phyloP scores from a whole-genome alignment of 495 filamentous ascomycete genomes.

The Talaromyces liani region DNA sequence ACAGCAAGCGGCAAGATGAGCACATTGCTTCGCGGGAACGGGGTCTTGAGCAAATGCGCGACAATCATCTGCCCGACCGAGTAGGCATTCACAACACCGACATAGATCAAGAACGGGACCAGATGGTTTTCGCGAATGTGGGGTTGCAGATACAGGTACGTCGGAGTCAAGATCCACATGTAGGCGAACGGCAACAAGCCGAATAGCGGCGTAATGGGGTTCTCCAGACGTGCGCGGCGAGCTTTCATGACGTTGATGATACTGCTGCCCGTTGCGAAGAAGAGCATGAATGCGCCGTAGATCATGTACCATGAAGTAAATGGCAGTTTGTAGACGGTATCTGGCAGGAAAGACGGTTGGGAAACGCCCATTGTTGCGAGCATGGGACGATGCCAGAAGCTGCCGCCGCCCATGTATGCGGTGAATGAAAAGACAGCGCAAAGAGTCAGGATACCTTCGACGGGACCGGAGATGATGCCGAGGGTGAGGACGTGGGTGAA shows the following conservation, averaged over 20 bases:
- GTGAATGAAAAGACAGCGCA: constrained; percentile 80
- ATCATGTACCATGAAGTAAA: constrained; percentile 91
- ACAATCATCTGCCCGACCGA: constrained; percentile 92
- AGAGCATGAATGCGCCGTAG: constrained; percentile 76
- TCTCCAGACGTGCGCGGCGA: constrained; percentile 64
- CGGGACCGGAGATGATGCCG: constrained; percentile 86
- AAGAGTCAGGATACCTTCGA: constrained; percentile 86
- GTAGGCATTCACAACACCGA: constrained; percentile 85
- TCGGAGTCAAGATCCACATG: constrained; percentile 65
- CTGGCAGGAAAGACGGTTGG: constrained; percentile 56
- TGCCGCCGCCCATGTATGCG: constrained; percentile 74
- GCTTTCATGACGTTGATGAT: constrained; percentile 75
- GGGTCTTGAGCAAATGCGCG: constrained; percentile 75
- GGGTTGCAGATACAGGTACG: constrained; percentile 79
- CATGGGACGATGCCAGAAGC: constrained; percentile 86
- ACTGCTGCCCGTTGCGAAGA: constrained; percentile 67
- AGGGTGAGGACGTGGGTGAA: constrained; percentile 93
- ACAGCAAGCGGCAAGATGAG: constrained; percentile 58
- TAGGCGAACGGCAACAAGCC: constrained; percentile 74
- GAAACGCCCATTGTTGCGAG: constrained; percentile 63
- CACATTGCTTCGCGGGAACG: constrained; percentile 85
- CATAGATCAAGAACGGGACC: constrained; percentile 79
- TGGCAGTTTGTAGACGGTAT: constrained; percentile 62
- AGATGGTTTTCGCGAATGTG: constrained; percentile 72
- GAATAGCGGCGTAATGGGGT: constrained; percentile 61